phyloP scores from a whole-genome alignment of 371 early-diverging fungal genomes.

The Mucor lusitanicus region DNA sequence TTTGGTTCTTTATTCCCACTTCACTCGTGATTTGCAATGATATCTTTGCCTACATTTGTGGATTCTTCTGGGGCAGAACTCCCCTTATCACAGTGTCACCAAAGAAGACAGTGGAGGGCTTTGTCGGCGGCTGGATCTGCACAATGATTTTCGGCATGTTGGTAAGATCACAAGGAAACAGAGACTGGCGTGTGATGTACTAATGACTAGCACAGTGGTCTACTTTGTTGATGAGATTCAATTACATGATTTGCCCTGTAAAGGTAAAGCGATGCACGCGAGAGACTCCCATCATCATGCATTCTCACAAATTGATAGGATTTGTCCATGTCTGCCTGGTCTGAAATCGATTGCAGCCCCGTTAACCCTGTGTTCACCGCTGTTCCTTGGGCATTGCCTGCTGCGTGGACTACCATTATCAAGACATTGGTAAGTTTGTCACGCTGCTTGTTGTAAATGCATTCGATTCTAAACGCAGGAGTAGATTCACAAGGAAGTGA shows the following conservation, averaged over 20 bases:
- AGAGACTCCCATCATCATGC: neutral
- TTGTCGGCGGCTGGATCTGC: slow-evolving; percentile 91
- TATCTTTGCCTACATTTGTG: slow-evolving; percentile 96
- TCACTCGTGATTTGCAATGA: slow-evolving; percentile 98
- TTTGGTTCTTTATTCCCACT: slow-evolving; percentile 93
- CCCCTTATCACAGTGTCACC: slow-evolving; percentile 95
- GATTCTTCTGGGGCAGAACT: slow-evolving; percentile 94
- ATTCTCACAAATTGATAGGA: slow-evolving; percentile 23
- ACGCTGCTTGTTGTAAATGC: neutral
- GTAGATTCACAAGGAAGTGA: slow-evolving; percentile 27
- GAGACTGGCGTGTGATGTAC: neutral
- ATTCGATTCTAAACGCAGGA: neutral
- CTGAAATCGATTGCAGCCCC: slow-evolving; percentile 42
- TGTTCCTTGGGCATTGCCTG: slow-evolving; percentile 46
- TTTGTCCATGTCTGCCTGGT: slow-evolving; percentile 50
- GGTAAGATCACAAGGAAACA: slow-evolving; percentile 38
- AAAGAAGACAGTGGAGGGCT: slow-evolving; percentile 99
- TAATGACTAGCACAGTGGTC: slow-evolving; percentile 32
- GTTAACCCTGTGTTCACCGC: slow-evolving; percentile 50
- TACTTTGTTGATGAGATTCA: slow-evolving; percentile 58
- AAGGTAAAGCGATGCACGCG: slow-evolving; percentile 32
- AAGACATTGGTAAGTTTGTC: slow-evolving; percentile 30
- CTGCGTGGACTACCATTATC: slow-evolving; percentile 21
- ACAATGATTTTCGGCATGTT: slow-evolving; percentile 88
- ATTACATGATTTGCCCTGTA: slow-evolving; percentile 89